Evolutionary conservation across 495 filamentous ascomycete genomes (phyloP).

Genomic region (Penicillium desertorum): DNA sequence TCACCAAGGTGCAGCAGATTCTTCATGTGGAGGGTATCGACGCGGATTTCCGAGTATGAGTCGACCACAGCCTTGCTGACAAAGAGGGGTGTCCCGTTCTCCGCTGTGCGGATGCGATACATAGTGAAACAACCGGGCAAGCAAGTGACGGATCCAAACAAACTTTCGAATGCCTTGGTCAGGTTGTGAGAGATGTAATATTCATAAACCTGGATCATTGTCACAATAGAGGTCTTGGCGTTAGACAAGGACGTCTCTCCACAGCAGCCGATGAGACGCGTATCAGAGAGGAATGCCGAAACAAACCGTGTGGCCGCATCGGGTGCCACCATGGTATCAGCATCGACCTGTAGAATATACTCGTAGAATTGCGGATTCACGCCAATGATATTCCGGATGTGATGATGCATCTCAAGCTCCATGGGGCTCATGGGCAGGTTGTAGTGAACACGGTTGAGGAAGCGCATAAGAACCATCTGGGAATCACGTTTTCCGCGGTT

Average conservation of each 20-base stretch:
- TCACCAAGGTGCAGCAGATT: constrained; percentile 90
- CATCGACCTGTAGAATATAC: constrained; percentile 94
- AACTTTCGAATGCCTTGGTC: constrained; percentile 95
- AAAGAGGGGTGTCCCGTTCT: constrained; percentile 92
- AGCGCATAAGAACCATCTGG: constrained; percentile 96
- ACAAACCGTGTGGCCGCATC: constrained; percentile 95
- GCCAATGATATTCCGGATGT: constrained; percentile 98
- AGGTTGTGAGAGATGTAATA: constrained; percentile 99
- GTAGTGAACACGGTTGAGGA: constrained; percentile 97
- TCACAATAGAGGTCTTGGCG: constrained; percentile 86
- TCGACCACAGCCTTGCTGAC: constrained; percentile 89
- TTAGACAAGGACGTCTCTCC: constrained; percentile 94
- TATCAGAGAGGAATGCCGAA: constrained; percentile 85
- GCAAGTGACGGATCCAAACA: constrained; percentile 97
- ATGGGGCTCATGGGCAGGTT: constrained; percentile 93
- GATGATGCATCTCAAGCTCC: constrained; percentile 97
- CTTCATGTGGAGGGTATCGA: constrained; percentile 99
- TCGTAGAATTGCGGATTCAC: constrained; percentile 99
- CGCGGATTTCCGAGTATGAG: constrained; percentile 82
- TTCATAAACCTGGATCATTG: constrained; percentile 99
- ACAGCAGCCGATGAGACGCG: constrained; percentile 86
- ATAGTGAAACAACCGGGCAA: constrained; percentile 97
- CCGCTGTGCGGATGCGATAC: constrained; percentile 93
- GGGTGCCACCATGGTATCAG: constrained; percentile 88
- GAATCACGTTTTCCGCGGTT: constrained; percentile 99